Percentiles rank a stretch among this genome's conserved stretches.
Evolutionary conservation across 2,329 filamentous ascomycete genomes (phyloP).

Genomic region (Fusarium euwallaceae): DNA sequence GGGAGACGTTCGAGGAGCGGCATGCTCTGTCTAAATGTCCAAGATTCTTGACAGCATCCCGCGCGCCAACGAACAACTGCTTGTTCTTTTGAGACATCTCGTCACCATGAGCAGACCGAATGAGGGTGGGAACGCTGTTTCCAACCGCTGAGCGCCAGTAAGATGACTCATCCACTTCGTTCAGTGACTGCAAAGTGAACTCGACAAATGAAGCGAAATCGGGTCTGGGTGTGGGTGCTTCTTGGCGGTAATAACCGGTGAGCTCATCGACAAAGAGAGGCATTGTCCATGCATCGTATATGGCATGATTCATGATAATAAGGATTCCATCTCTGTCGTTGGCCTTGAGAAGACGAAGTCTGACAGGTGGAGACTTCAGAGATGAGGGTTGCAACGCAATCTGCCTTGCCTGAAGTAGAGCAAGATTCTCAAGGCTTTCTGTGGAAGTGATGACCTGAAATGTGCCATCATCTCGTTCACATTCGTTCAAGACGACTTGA

Average conservation of each 20-base stretch:
- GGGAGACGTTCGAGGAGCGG: not conserved
- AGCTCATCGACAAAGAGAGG: conserved; percentile 1
- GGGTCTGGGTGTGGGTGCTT: not conserved
- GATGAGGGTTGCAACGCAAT: not conserved
- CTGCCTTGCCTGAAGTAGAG: not conserved
- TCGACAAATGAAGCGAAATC: not conserved
- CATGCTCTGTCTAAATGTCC: not conserved
- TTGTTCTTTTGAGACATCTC: not conserved
- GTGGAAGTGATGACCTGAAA: not conserved
- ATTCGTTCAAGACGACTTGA: conserved; percentile 1
- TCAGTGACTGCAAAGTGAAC: not conserved
- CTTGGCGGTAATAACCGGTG: not conserved
- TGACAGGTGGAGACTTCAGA: not conserved
- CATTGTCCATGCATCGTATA: conserved; percentile 5
- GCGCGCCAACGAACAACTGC: not conserved
- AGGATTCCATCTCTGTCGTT: conserved; percentile 3
- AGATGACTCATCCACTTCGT: not conserved
- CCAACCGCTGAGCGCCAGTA: not conserved
- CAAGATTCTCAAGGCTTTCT: not conserved
- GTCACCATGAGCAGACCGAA: not conserved
- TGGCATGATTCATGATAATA: conserved; percentile 5
- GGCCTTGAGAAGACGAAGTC: not conserved
- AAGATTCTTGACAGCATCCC: not conserved
- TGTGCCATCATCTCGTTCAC: not conserved
- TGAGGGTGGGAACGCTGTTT: conserved; percentile 1